A percentile compares a stretch with the other conserved stretches of the same genome.
Evolutionary conservation across 257 asterid species (phyloP).

Genomic region (Solanum arcanum): DNA sequence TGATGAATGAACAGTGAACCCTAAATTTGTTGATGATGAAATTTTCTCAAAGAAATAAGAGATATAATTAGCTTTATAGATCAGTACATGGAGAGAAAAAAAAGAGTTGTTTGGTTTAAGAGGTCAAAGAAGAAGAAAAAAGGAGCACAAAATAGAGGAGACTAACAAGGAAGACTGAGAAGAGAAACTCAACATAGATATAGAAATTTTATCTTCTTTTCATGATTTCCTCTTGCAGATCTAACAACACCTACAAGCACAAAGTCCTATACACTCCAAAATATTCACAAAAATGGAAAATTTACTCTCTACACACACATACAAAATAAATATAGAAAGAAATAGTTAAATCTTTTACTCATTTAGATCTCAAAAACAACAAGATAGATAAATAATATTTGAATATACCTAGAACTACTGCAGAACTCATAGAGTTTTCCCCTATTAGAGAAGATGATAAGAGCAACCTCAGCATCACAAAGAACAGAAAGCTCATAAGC

Average conservation of each 20-base stretch:
- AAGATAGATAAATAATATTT: background rate
- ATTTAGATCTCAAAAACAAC: conserved; percentile 19
- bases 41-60: background rate
- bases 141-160: conserved; percentile 10
- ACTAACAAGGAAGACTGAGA: conserved; percentile 11
- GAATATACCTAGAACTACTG: conserved; percentile 9
- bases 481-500: conserved; percentile 12
- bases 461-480: conserved; percentile 12
- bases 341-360: conserved; percentile 1
- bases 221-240: conserved; percentile 93
- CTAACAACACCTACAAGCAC: conserved; percentile 68
- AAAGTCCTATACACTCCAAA: conserved; percentile 62
- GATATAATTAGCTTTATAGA: background rate
- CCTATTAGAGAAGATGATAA: conserved; percentile 9
- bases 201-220: conserved; percentile 51
- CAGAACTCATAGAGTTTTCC: conserved; percentile 7
- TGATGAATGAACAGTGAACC: background rate
- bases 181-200: conserved; percentile 39
- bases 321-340: conserved; percentile 10
- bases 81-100: background rate
- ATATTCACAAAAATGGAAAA: conserved; percentile 74
- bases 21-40: background rate
- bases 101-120: background rate
- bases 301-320: background rate
- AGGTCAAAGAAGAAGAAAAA: background rate